Evolutionary conservation across 2,329 filamentous ascomycete genomes (phyloP).

Genomic region (Cytospora schulzeri): DNA sequence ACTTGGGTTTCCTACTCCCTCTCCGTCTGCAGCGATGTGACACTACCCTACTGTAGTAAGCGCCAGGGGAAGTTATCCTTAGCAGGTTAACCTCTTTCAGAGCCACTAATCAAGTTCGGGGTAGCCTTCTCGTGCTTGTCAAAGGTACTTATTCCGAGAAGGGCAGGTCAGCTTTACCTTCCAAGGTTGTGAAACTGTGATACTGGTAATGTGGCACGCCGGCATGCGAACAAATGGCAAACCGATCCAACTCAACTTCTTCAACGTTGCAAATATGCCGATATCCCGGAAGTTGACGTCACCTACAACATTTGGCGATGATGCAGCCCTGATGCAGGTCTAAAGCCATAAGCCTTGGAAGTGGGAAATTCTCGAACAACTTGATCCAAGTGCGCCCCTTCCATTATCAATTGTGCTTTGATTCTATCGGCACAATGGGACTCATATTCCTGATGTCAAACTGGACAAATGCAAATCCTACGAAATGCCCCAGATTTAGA

Average conservation of each 20-base stretch:
- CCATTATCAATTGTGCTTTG: neutral
- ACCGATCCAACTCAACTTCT: constrained; percentile 5
- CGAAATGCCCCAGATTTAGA: constrained; percentile 3
- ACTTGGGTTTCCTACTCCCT: neutral
- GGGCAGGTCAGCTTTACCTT: neutral
- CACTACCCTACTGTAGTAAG: neutral
- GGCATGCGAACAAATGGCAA: neutral
- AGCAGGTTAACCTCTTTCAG: too few species aligned
- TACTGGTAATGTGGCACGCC: neutral
- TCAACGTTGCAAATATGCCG: neutral
- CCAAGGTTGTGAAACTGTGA: neutral
- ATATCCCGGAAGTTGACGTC: constrained; percentile 8
- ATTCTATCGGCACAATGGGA: neutral
- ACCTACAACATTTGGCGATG: neutral
- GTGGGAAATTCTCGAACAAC: neutral
- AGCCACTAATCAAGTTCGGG: neutral
- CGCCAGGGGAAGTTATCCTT: neutral
- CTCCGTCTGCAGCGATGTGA: neutral
- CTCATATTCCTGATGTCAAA: too few species aligned
- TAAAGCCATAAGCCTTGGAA: neutral
- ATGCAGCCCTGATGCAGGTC: constrained; percentile 10
- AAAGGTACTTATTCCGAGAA: neutral
- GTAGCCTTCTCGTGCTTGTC: neutral
- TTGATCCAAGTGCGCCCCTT: neutral
- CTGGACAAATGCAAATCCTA: neutral